phyloP scores from a whole-genome alignment of 2,329 filamentous ascomycete species.

The Phaeomoniella chlamydospora region DNA sequence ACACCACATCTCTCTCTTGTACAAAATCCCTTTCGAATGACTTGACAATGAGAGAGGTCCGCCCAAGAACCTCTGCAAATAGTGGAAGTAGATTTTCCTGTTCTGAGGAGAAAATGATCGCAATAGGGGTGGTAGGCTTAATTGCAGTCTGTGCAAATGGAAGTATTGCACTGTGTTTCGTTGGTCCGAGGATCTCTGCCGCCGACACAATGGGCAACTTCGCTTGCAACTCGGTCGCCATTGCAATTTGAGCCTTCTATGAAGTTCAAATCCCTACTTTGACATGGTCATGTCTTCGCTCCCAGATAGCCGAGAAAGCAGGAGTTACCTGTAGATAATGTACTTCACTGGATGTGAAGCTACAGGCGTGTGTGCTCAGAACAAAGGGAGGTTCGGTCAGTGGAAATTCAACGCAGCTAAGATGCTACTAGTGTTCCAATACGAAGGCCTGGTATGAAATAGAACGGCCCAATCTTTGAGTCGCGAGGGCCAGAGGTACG shows the following conservation, averaged over 20 bases:
- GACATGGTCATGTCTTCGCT: background rate
- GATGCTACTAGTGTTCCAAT: no score
- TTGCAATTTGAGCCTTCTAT: background rate
- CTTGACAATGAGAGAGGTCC: slow-evolving; percentile 48
- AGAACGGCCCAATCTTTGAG: no score
- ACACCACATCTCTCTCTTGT: slow-evolving; percentile 48
- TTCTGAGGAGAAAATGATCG: slow-evolving; percentile 54
- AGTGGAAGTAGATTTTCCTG: slow-evolving; percentile 62
- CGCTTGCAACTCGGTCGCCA: background rate
- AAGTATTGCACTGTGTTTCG: background rate
- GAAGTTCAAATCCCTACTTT: background rate
- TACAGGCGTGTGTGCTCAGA: no score
- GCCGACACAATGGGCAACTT: background rate
- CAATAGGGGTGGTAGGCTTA: slow-evolving; percentile 22
- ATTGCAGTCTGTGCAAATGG: background rate
- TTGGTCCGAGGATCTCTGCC: background rate
- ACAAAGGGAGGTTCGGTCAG: no score
- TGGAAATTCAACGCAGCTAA: no score
- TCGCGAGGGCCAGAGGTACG: no score
- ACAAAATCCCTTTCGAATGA: slow-evolving; percentile 39
- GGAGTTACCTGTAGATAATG: no score
- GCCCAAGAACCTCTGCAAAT: slow-evolving; percentile 67
- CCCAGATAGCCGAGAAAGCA: no score
- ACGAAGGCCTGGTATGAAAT: no score
- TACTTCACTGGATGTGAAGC: no score